Conservation (phyloP, 495 filamentous ascomycete species). For the Annulohypoxylon nitens region DNA sequence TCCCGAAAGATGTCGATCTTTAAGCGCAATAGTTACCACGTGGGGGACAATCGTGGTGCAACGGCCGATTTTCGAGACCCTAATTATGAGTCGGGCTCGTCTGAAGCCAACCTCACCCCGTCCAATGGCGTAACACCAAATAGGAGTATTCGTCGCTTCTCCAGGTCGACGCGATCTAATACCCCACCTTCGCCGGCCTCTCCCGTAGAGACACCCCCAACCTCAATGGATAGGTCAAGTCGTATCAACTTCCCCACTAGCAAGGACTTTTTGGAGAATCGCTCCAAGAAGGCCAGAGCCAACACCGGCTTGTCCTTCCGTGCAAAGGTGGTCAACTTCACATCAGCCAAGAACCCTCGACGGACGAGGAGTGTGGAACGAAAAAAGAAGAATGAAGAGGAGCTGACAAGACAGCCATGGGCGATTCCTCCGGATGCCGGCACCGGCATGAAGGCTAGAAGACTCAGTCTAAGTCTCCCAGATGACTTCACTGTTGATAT, state of each 20-base stretch:
- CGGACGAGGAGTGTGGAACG: constrained; percentile 49
- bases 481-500: constrained; percentile 74
- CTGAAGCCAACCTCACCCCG: constrained; percentile 41
- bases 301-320: constrained; percentile 64
- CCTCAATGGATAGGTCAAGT: constrained; percentile 49
- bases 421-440: constrained; percentile 69
- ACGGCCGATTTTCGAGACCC: constrained; percentile 39
- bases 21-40: constrained; percentile 46
- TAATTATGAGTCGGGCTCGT: constrained; percentile 41
- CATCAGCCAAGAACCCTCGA: constrained; percentile 43
- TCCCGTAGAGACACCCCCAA: constrained; percentile 53
- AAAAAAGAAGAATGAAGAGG: constrained; percentile 45
- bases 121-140: constrained; percentile 38
- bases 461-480: constrained; percentile 72
- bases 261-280: constrained; percentile 57
- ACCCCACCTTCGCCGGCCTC: constrained; percentile 66
- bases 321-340: constrained; percentile 51
- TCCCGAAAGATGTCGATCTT: constrained; percentile 49
- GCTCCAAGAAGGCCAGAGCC: constrained; percentile 59
- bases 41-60: constrained; percentile 36
- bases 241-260: constrained; percentile 54
- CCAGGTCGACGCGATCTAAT: constrained; percentile 65
- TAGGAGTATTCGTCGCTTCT: constrained; percentile 57
- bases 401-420: constrained; percentile 58
- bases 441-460: constrained; percentile 74